Evolutionary conservation across 176 grass and related monocot genomes (phyloP).

Genomic region (Musa acuminata): DNA sequence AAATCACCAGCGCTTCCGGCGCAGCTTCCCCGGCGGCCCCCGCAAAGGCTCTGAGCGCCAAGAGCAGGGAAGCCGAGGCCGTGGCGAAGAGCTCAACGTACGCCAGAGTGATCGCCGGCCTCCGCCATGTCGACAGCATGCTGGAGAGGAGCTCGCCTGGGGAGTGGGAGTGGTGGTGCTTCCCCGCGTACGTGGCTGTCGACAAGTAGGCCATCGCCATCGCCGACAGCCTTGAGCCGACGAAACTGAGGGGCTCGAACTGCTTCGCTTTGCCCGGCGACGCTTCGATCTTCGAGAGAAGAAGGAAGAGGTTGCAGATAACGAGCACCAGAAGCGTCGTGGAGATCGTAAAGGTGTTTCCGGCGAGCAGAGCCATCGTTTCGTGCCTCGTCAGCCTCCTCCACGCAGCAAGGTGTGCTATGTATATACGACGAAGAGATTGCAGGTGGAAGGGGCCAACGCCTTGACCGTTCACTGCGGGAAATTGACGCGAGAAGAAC

Average conservation of each 20-base stretch:
- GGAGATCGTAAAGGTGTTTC: neutral
- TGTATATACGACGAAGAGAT: too few species aligned
- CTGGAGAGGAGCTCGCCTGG: neutral
- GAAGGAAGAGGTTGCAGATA: neutral
- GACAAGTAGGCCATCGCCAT: slow-evolving; percentile 3
- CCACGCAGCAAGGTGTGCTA: too few species aligned
- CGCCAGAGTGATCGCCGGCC: slow-evolving; percentile 21
- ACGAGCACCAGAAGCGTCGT: neutral
- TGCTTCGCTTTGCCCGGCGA: neutral
- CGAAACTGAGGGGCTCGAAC: neutral
- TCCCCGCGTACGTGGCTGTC: neutral
- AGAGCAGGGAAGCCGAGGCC: slow-evolving; percentile 27
- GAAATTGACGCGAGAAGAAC: too few species aligned
- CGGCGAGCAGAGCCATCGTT: neutral
- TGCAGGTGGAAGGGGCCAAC: too few species aligned
- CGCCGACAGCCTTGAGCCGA: slow-evolving; percentile 4
- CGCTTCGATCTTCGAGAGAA: neutral
- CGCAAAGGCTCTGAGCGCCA: slow-evolving; percentile 23
- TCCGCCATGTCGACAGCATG: slow-evolving; percentile 24
- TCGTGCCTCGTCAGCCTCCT: too few species aligned
- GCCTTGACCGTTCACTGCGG: too few species aligned
- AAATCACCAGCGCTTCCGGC: neutral
- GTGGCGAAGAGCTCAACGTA: slow-evolving; percentile 37
- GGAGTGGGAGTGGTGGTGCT: neutral
- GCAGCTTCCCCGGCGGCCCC: neutral